Evolutionary conservation across 1,284 basidiomycete species (phyloP), one percentile per base, ranked within the genome.

Genomic region (Ustilago tritici): DNA sequence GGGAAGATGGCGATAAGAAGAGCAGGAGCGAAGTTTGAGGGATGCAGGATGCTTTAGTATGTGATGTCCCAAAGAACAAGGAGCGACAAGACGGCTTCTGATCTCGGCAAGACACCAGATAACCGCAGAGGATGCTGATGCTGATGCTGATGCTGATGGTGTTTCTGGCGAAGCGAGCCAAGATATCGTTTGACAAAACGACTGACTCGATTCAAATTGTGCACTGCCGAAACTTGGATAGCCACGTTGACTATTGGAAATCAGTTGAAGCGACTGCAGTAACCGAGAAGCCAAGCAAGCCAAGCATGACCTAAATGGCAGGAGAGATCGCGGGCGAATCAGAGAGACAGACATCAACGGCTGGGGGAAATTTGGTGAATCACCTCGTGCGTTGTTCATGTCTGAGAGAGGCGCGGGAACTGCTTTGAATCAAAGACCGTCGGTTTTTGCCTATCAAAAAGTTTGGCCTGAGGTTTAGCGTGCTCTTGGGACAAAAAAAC

Each of bases 361-460:
- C 31, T 47, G 53, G 61, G 23, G 61, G 41, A 43, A 54, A 54
- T 38, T 43, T n/a, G 32, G 3, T 28, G 12, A 50, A 56, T 54
- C 54, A 46, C 43, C 53, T 62, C 35, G 60, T 47, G 60, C 52
- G 50, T 46, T 56, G 61, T n/a, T 2, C 15, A 14, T 9, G 43
- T n/a, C 43, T 46, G 17, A 9, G n/a, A 52, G 12, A 12, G 19
- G 53, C 34, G 53, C 34, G 36, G 34, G 6, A 19, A 54, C 53
- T 50, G 49, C 11, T 9, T 6, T 31, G 15, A 38, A 46, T 46
- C 62, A 65, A 61, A 65, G 41, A 66, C 70, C 70, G 65, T 36
- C 70, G 70, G 70, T 56, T 31, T 72, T 72, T 72, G 70, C n/a
- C 56, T 57, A 72, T 72, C 70, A 70, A 58, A 46, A 9, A 28